Evolutionary conservation across 192 early-diverging fungal species (phyloP).

Genomic region (Linderina pennispora): DNA sequence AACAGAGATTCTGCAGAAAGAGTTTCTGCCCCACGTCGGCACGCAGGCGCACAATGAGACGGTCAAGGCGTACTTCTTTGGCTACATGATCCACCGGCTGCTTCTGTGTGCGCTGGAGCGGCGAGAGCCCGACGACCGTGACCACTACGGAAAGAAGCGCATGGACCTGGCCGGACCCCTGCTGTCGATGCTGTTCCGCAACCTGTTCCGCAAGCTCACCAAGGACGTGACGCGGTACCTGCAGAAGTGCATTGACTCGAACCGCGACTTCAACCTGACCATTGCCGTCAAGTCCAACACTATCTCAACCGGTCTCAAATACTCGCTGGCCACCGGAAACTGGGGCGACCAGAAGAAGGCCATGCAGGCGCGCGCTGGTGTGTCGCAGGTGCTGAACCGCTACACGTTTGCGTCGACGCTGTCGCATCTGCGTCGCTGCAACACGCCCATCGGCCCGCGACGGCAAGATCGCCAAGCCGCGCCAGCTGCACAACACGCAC

Average conservation of each 20-base stretch:
- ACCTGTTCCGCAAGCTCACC: conserved; percentile 86
- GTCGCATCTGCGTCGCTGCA: conserved; percentile 96
- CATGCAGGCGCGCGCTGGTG: conserved; percentile 84
- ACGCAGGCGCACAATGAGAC: conserved; percentile 81
- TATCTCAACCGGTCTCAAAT: conserved; percentile 89
- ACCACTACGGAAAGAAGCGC: conserved; percentile 99
- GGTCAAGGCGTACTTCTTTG: conserved; percentile 95
- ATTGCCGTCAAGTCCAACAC: conserved; percentile 78
- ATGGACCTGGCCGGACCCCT: conserved; percentile 96
- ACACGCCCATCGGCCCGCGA: conserved; percentile 98
- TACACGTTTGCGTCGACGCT: conserved; percentile 98
- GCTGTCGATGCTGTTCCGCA: conserved; percentile 85
- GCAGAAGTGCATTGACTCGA: conserved; percentile 86
- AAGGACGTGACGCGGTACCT: conserved; percentile 82
- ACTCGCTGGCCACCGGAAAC: conserved; percentile 97
- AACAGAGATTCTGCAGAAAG: conserved; percentile 92
- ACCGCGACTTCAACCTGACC: conserved; percentile 80
- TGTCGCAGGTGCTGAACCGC: conserved; percentile 96
- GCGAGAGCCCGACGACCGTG: conserved; percentile 93
- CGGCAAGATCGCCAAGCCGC: conserved; percentile 96
- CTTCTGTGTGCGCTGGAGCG: conserved; percentile 82
- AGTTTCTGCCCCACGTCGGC: conserved; percentile 95
- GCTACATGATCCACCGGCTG: conserved; percentile 98
- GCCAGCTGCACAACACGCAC: conserved; percentile 99
- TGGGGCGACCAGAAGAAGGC: conserved; percentile 99